Conservation (phyloP, 352 stramenopile genomes). For the Phytophthora sp. region DNA sequence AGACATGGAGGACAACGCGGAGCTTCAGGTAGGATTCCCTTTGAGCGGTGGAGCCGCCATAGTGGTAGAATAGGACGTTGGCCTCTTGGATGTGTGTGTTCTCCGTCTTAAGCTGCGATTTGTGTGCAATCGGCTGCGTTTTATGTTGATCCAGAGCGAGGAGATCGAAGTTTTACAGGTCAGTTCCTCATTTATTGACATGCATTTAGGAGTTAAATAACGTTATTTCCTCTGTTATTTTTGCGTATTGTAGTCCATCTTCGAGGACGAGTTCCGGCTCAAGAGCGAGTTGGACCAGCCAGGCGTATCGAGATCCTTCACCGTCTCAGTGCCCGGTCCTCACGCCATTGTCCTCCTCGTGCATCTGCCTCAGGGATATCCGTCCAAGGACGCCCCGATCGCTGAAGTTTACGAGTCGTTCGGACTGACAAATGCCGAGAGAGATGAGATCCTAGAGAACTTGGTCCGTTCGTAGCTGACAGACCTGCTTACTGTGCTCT, state of each 20-base stretch:
- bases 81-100: background rate
- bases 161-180: constrained; percentile 84
- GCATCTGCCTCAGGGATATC: constrained; percentile 76
- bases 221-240: background rate
- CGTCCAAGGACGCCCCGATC: constrained; percentile 68
- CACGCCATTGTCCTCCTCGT: constrained; percentile 76
- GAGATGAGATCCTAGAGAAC: constrained; percentile 66
- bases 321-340: constrained; percentile 59
- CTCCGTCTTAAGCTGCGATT: background rate
- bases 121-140: constrained; percentile 12
- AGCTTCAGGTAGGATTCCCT: constrained; percentile 54
- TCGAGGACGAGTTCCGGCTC: constrained; percentile 68
- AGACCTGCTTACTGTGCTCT: background rate
- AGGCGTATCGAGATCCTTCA: constrained; percentile 57
- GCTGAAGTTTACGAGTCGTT: constrained; percentile 86
- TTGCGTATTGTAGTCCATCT: constrained; percentile 65
- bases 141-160: constrained; percentile 51
- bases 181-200: background rate
- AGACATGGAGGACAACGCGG: constrained; percentile 45
- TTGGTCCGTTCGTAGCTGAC: constrained; percentile 42
- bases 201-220: background rate
- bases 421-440: constrained; percentile 71
- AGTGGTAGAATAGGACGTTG: background rate
- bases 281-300: constrained; percentile 55
- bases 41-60: background rate